Percentiles rank a stretch among this genome's conserved stretches.
phyloP scores from a whole-genome alignment of 2,329 filamentous ascomycete species.

The Coniochaeta sp. region DNA sequence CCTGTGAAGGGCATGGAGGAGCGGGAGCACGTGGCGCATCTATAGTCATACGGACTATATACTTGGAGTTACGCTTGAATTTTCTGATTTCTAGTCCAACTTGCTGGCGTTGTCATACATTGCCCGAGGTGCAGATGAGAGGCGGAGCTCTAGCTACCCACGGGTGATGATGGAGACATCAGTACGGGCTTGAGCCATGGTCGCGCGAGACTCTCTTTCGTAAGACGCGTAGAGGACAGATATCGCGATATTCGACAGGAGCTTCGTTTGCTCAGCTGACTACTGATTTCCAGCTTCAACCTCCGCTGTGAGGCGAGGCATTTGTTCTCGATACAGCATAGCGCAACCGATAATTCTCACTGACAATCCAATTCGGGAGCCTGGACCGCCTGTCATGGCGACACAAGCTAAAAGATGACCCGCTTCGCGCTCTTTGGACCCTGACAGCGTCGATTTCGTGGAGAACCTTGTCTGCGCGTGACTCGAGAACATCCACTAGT shows the following conservation, averaged over 20 bases:
- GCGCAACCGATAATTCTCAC: neutral
- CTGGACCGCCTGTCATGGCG: neutral
- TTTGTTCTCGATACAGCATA: neutral
- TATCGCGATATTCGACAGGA: neutral
- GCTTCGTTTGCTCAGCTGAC: neutral
- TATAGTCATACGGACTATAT: neutral
- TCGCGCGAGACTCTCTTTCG: neutral
- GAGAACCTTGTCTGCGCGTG: neutral
- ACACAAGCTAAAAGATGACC: neutral
- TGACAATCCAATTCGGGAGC: neutral
- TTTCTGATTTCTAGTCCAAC: neutral
- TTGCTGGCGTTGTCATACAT: neutral
- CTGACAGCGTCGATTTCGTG: neutral
- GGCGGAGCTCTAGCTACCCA: neutral
- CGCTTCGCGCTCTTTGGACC: neutral
- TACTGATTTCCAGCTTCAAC: neutral
- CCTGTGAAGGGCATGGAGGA: slow-evolving; percentile 26
- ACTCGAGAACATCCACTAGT: neutral
- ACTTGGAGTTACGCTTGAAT: neutral
- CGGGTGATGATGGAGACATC: neutral
- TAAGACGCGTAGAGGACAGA: neutral
- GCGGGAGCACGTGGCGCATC: neutral
- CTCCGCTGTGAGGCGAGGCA: neutral
- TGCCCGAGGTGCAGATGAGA: neutral
- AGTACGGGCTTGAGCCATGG: neutral